Percentiles rank a stretch among this genome's conserved stretches.
Conservation (phyloP, 176 grass and related monocot species). For the Saccharum officinarum region DNA sequence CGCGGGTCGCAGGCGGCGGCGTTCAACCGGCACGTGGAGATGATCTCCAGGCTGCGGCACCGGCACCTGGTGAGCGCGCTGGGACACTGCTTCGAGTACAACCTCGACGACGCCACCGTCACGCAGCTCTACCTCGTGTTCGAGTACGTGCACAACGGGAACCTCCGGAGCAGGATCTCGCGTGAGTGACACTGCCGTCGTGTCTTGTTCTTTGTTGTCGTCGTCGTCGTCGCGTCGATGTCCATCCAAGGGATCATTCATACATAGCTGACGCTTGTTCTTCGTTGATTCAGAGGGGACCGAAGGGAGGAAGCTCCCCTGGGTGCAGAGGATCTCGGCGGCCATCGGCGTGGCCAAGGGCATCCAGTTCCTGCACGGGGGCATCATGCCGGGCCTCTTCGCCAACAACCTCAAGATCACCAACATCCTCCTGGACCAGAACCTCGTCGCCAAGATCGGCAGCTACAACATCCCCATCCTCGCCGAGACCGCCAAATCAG, state of each 20-base stretch:
- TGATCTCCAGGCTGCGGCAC: conserved; percentile 77
- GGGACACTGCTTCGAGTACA: conserved; percentile 73
- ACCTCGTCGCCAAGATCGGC: conserved; percentile 75
- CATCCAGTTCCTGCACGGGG: conserved; percentile 89
- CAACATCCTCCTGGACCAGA: conserved; percentile 81
- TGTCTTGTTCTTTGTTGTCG: no score
- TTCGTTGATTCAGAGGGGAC: conserved; percentile 48
- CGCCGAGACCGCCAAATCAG: conserved; percentile 49
- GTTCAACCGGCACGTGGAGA: conserved; percentile 73
- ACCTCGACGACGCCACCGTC: conserved; percentile 55
- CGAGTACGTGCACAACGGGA: conserved; percentile 77
- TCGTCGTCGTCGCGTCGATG: no score
- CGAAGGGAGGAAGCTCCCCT: conserved; percentile 64
- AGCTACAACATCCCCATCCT: conserved; percentile 92
- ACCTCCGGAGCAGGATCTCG: conserved; percentile 71
- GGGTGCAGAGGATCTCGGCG: conserved; percentile 71
- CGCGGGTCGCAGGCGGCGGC: conserved; percentile 39
- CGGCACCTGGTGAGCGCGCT: conserved; percentile 78
- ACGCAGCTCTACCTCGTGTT: conserved; percentile 69
- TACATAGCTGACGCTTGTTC: no score
- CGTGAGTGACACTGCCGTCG: conserved; percentile 25
- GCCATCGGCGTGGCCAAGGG: conserved; percentile 75
- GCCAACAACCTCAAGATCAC: conserved; percentile 84
- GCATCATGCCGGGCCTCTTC: conserved; percentile 77
- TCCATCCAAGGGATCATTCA: no score